phyloP scores from a whole-genome alignment of 345 rosid species.

The Schrenkiella parvula region DNA sequence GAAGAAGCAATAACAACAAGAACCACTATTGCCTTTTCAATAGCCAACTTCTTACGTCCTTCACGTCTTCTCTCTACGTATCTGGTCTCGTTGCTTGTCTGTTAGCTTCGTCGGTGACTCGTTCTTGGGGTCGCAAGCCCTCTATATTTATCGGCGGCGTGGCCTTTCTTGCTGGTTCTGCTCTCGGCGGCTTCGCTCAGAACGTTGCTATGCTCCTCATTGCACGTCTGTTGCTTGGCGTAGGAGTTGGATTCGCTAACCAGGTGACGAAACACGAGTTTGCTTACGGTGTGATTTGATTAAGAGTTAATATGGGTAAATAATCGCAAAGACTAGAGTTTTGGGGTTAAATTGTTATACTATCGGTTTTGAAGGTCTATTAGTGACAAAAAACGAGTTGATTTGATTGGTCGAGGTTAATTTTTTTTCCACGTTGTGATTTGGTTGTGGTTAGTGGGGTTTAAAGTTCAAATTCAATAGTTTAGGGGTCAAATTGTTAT shows the following conservation, averaged over 20 bases:
- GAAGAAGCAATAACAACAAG: slow-evolving; percentile 51
- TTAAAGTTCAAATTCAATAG: neutral
- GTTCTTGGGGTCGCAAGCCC: slow-evolving; percentile 57
- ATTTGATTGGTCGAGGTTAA: neutral
- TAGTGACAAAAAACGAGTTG: slow-evolving; percentile 21
- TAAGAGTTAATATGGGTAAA: neutral
- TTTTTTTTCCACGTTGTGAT: neutral
- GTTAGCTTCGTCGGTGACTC: slow-evolving; percentile 55
- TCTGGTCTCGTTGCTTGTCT: slow-evolving; percentile 63
- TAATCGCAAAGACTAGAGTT: neutral
- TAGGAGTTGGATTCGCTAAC: slow-evolving; percentile 73
- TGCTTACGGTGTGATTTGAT: neutral
- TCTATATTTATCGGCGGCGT: slow-evolving; percentile 58
- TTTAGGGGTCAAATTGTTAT: neutral
- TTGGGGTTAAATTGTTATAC: neutral
- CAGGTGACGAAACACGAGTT: slow-evolving; percentile 43
- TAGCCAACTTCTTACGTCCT: slow-evolving; percentile 62
- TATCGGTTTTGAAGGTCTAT: neutral
- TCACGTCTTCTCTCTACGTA: slow-evolving; percentile 73
- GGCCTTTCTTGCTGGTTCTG: slow-evolving; percentile 58
- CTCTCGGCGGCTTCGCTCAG: slow-evolving; percentile 52
- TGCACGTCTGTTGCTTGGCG: slow-evolving; percentile 65
- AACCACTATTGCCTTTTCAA: slow-evolving; percentile 79
- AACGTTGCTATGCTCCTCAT: slow-evolving; percentile 57
- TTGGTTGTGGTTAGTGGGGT: neutral